Conservation (phyloP, 1,284 basidiomycete genomes). For the Papiliotrema terrestris region DNA sequence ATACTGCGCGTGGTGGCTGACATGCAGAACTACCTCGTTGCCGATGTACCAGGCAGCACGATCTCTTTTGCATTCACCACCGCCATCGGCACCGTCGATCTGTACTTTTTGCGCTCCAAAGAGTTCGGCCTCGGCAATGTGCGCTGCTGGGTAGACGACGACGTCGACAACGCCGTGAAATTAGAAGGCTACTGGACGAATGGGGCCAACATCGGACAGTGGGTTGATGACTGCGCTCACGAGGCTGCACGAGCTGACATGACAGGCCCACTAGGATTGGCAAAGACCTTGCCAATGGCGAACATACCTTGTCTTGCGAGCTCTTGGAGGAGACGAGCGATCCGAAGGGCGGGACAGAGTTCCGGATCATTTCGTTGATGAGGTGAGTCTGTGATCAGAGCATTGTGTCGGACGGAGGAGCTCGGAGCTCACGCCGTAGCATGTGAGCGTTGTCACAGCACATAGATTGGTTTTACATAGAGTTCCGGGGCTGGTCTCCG, state of each 20-base stretch:
- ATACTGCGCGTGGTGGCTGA: neutral
- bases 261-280: too few relatives aligned
- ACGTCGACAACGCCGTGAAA: too few relatives aligned
- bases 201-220: too few relatives aligned
- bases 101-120: slow-evolving; percentile 38
- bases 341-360: slow-evolving; percentile 36
- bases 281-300: too few relatives aligned
- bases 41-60: slow-evolving; percentile 33
- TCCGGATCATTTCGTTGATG: slow-evolving; percentile 40
- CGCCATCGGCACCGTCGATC: slow-evolving; percentile 28
- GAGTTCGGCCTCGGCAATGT: slow-evolving; percentile 34
- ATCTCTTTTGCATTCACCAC: slow-evolving; percentile 35
- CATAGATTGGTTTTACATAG: too few relatives aligned
- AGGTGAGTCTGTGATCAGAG: slow-evolving; percentile 24
- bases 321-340: slow-evolving; percentile 31
- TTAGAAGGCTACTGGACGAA: too few relatives aligned
- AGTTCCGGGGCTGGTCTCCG: too few relatives aligned
- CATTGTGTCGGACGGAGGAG: too few relatives aligned
- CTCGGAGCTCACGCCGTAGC: too few relatives aligned
- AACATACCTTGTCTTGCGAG: slow-evolving; percentile 1
- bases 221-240: too few relatives aligned
- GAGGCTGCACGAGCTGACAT: too few relatives aligned
- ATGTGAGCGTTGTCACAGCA: too few relatives aligned
- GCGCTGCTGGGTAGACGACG: slow-evolving; percentile 38
- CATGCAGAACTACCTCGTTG: slow-evolving; percentile 34